Conservation (phyloP, 495 filamentous ascomycete genomes). For the Jackrogersella multiformis region DNA sequence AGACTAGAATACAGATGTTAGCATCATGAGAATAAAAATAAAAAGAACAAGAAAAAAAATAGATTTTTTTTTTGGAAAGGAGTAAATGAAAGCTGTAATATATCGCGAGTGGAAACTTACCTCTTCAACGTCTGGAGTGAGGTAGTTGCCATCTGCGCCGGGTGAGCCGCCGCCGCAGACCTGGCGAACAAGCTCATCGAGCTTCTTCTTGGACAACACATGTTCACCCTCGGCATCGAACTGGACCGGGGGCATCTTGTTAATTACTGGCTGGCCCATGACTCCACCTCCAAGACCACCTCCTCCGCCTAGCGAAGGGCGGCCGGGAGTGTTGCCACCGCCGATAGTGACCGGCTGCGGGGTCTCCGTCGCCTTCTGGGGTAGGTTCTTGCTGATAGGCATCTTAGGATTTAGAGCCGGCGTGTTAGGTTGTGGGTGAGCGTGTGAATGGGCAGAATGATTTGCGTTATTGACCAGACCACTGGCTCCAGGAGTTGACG, state of each 20-base stretch:
- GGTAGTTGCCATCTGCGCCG: constrained; percentile 68
- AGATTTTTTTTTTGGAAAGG: too few relatives aligned
- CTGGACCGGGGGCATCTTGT: constrained; percentile 80
- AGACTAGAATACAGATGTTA: constrained; percentile 61
- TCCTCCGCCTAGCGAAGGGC: constrained; percentile 82
- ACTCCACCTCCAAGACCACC: constrained; percentile 75
- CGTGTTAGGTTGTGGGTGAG: constrained; percentile 56
- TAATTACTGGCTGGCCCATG: constrained; percentile 84
- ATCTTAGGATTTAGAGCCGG: constrained; percentile 63
- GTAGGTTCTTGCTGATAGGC: constrained; percentile 83
- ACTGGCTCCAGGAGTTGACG: constrained; percentile 43
- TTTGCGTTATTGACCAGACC: constrained; percentile 35
- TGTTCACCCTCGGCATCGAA: constrained; percentile 90
- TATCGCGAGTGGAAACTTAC: constrained; percentile 58
- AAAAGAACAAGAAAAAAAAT: not conserved
- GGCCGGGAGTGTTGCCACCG: constrained; percentile 66
- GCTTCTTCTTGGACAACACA: constrained; percentile 92
- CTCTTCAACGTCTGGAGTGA: constrained; percentile 95
- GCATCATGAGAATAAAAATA: not conserved
- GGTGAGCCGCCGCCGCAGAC: constrained; percentile 84
- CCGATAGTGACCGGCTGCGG: constrained; percentile 71
- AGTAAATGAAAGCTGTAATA: not conserved
- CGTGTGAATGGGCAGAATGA: constrained; percentile 66
- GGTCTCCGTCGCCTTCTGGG: constrained; percentile 64
- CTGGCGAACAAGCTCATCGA: constrained; percentile 93